Percentiles rank a stretch among this genome's conserved stretches.
These are phyloP conservation scores for Eutrema heterophyllum DNA, from an alignment of 345 rosid species.

Conservation along the genomic window DNA sequence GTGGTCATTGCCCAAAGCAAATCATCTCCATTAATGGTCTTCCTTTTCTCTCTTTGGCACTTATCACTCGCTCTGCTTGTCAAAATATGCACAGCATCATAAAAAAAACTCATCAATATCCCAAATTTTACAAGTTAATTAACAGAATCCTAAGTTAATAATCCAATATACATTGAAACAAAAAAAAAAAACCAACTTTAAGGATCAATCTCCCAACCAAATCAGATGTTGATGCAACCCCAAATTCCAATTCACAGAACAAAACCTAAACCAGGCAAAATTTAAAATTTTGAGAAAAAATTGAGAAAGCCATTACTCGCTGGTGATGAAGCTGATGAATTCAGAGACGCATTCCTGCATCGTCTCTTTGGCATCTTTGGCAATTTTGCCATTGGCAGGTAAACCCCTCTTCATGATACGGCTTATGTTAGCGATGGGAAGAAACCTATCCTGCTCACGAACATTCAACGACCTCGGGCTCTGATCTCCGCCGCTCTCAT, in stretches of 20 bases:
- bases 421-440: constrained; percentile 70
- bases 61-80: constrained; percentile 62
- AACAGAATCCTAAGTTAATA: no score
- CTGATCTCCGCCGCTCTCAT: constrained; percentile 85
- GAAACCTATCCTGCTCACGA: constrained; percentile 57
- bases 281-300: background rate
- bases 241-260: background rate
- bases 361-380: constrained; percentile 70
- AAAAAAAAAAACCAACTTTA: no score
- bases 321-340: constrained; percentile 68
- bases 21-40: constrained; percentile 74
- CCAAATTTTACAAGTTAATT: background rate
- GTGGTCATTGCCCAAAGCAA: constrained; percentile 76
- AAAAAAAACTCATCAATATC: constrained; percentile 1
- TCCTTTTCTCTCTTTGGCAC: constrained; percentile 65
- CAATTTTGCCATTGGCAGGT: constrained; percentile 65
- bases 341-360: constrained; percentile 76
- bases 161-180: no score
- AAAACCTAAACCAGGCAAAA: background rate
- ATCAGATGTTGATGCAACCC: background rate
- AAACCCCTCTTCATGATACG: constrained; percentile 65
- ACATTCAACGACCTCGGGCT: constrained; percentile 64
- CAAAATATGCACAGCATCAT: background rate
- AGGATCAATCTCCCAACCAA: background rate
- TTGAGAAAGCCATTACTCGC: constrained; percentile 38